These are phyloP conservation scores for Didymella arachidicola DNA, from an alignment of 2,329 filamentous ascomycete genomes.

Conservation along the genomic window DNA sequence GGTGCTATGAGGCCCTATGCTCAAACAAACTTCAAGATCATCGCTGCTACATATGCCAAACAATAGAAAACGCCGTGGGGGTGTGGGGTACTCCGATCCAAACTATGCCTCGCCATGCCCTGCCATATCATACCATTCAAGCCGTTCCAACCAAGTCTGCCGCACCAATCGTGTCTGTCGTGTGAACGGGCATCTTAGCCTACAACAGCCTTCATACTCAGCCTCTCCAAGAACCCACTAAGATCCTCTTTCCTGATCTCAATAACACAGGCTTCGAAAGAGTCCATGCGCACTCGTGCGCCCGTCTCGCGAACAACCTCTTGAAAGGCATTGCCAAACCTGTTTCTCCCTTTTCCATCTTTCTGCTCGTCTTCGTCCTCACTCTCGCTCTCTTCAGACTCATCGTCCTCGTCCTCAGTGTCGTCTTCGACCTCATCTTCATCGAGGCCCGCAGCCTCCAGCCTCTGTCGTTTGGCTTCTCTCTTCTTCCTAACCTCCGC, in stretches of 20 bases:
- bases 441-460: constrained; percentile 66
- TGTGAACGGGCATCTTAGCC: constrained; percentile 44
- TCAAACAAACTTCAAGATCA: constrained; percentile 12
- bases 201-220: constrained; percentile 90
- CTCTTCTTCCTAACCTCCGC: constrained; percentile 69
- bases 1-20: constrained; percentile 25
- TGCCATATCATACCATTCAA: constrained; percentile 2
- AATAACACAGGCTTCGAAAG: constrained; percentile 96
- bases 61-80: constrained; percentile 10
- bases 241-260: constrained; percentile 98
- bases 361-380: constrained; percentile 62
- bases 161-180: background rate
- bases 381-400: constrained; percentile 66
- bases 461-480: constrained; percentile 50
- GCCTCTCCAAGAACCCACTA: constrained; percentile 83
- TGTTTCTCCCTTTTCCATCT: constrained; percentile 80
- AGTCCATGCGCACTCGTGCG: constrained; percentile 88
- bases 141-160: background rate
- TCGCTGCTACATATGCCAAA: constrained; percentile 20
- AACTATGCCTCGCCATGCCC: constrained; percentile 20
- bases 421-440: constrained; percentile 61
- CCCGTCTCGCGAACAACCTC: constrained; percentile 93
- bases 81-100: constrained; percentile 7
- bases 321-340: constrained; percentile 94
- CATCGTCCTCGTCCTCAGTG: constrained; percentile 56